Percentiles rank a stretch among this genome's conserved stretches.
Evolutionary conservation across 805 yeast genomes (phyloP).

Genomic region (Ogataea trehaloabstinens): DNA sequence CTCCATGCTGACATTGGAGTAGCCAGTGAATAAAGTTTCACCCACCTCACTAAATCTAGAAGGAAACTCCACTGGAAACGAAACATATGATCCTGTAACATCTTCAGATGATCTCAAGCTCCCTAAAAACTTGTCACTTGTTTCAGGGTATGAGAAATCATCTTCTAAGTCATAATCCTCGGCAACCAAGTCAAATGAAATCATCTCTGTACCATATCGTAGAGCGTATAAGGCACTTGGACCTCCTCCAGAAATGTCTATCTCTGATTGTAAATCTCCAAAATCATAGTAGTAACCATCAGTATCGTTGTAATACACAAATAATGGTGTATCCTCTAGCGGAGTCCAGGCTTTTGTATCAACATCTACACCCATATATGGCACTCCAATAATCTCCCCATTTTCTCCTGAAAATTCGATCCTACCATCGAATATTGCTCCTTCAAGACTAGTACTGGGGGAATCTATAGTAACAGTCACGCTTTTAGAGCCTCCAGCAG

Average conservation of each 20-base stretch:
- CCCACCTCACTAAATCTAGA: slow-evolving; percentile 3
- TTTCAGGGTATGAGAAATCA: slow-evolving; percentile 13
- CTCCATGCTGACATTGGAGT: not conserved
- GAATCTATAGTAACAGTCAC: slow-evolving; percentile 7
- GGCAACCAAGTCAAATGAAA: slow-evolving; percentile 12
- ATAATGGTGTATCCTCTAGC: slow-evolving; percentile 3
- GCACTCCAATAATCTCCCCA: slow-evolving; percentile 13
- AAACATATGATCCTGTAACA: not conserved
- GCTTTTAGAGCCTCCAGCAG: slow-evolving; percentile 8
- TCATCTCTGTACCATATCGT: slow-evolving; percentile 10
- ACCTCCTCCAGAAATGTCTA: not conserved
- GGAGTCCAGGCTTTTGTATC: slow-evolving; percentile 9
- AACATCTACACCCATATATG: slow-evolving; percentile 16
- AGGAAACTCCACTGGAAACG: slow-evolving; percentile 7
- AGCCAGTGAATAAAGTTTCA: slow-evolving; percentile 2
- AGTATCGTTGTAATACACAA: not conserved
- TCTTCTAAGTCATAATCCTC: slow-evolving; percentile 10
- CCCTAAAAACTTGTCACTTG: slow-evolving; percentile 6
- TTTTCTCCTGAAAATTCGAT: slow-evolving; percentile 14
- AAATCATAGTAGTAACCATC: not conserved
- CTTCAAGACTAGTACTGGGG: slow-evolving; percentile 3
- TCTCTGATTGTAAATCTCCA: not conserved
- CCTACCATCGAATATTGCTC: slow-evolving; percentile 12
- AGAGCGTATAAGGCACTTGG: slow-evolving; percentile 9
- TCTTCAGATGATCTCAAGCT: slow-evolving; percentile 1